phyloP scores from a whole-genome alignment of 1,284 basidiomycete species.

The Stygiomarasmius scandens region DNA sequence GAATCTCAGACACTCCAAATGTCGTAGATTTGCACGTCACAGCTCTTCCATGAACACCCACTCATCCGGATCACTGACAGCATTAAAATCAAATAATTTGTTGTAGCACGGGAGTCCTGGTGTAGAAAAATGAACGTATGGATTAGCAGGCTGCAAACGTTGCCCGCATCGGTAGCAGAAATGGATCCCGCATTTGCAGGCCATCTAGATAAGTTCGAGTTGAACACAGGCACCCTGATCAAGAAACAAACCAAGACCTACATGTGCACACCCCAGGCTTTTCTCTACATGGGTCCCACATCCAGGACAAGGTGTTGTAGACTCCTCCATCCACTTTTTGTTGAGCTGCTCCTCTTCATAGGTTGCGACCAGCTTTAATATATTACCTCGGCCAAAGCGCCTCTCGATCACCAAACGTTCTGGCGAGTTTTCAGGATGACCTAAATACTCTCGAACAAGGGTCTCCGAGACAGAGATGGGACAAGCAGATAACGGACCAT shows the following conservation, averaged over 20 bases:
- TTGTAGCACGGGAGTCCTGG: conserved; percentile 58
- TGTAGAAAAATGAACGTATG: conserved; percentile 72
- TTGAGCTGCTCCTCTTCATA: conserved; percentile 72
- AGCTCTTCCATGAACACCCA: conserved; percentile 40
- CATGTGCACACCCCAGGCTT: conserved; percentile 75
- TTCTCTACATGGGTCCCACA: conserved; percentile 76
- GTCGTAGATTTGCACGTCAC: neutral
- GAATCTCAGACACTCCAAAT: too few relatives aligned
- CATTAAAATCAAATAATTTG: conserved; percentile 64
- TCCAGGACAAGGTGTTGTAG: conserved; percentile 70
- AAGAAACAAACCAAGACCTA: conserved; percentile 34
- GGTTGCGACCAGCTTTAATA: conserved; percentile 56
- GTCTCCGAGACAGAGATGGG: conserved; percentile 62
- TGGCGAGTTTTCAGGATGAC: conserved; percentile 48
- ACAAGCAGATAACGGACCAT: conserved; percentile 71
- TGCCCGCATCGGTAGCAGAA: conserved; percentile 80
- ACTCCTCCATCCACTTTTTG: conserved; percentile 61
- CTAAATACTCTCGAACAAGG: conserved; percentile 66
- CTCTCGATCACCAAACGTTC: conserved; percentile 54
- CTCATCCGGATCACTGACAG: conserved; percentile 40
- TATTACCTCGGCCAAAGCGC: conserved; percentile 60
- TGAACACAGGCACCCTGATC: neutral
- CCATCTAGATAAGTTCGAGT: conserved; percentile 59
- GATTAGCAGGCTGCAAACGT: conserved; percentile 51
- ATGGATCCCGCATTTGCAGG: conserved; percentile 70